Percentiles rank a stretch among this genome's conserved stretches.
Evolutionary conservation across 225 moss, liverwort and hornwort genomes (phyloP).

Genomic region (Polytrichum commune): DNA sequence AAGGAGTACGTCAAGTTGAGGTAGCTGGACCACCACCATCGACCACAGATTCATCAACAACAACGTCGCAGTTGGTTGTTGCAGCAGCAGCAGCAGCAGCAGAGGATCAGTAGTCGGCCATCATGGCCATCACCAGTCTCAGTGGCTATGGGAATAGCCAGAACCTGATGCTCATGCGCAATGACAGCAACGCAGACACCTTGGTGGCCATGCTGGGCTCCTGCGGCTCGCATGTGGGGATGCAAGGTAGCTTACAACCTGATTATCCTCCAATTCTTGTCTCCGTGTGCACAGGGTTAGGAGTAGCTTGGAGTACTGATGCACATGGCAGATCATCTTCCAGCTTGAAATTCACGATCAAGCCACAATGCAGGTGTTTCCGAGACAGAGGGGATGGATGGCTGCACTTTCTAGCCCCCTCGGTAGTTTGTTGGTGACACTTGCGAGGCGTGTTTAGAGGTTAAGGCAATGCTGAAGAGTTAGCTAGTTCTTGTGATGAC

Average conservation of each 20-base stretch:
- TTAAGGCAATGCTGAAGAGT: no score
- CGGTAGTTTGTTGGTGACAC: no score
- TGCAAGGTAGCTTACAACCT: constrained; percentile 35
- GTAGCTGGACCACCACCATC: no score
- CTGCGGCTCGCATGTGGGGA: constrained; percentile 54
- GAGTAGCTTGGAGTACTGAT: background rate
- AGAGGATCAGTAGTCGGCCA: no score
- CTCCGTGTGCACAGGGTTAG: background rate
- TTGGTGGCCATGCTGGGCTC: constrained; percentile 72
- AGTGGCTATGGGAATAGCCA: constrained; percentile 24
- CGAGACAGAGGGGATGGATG: no score
- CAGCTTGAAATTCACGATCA: background rate
- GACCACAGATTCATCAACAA: no score
- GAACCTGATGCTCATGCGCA: constrained; percentile 72
- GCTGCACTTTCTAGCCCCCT: no score
- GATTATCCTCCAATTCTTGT: background rate
- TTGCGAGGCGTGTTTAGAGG: no score
- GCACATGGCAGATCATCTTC: background rate
- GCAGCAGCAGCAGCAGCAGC: no score
- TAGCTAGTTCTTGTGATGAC: background rate
- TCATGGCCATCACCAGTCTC: constrained; percentile 25
- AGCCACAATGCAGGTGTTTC: background rate
- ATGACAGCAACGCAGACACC: constrained; percentile 66
- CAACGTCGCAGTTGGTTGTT: no score
- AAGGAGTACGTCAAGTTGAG: no score